phyloP scores from a whole-genome alignment of 106 monocot species.

The Posidonia australis region DNA sequence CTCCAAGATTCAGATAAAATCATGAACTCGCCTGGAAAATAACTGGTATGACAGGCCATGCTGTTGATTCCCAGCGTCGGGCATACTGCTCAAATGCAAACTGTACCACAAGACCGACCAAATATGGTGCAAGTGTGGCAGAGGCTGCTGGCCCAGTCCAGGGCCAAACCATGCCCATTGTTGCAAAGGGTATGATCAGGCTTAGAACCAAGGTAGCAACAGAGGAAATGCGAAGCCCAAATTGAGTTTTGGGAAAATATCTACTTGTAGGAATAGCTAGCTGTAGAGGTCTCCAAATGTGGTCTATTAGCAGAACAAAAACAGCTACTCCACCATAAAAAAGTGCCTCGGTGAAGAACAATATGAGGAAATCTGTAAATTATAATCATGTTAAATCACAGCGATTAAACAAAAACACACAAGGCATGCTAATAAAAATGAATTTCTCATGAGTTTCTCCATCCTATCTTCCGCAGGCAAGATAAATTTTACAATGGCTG shows the following conservation, averaged over 20 bases:
- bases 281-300: conserved; percentile 36
- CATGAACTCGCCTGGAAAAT: conserved; percentile 71
- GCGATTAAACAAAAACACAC: not conserved
- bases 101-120: conserved; percentile 83
- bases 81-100: conserved; percentile 89
- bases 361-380: conserved; percentile 80
- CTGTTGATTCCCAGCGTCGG: conserved; percentile 43
- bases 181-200: conserved; percentile 77
- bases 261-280: conserved; percentile 13
- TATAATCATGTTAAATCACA: too few species aligned
- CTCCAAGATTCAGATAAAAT: too few species aligned
- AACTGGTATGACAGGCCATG: conserved; percentile 78
- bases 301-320: conserved; percentile 64
- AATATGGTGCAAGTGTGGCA: conserved; percentile 89
- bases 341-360: conserved; percentile 91
- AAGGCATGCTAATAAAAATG: not conserved
- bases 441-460: too few species aligned
- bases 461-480: too few species aligned
- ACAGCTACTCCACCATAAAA: conserved; percentile 79
- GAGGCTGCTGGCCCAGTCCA: conserved; percentile 98
- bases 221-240: conserved; percentile 52
- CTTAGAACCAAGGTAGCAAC: conserved; percentile 66
- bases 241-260: conserved; percentile 20
- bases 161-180: conserved; percentile 98
- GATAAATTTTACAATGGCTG: too few species aligned